Conservation (phyloP, 2,329 filamentous ascomycete species). For the Cercospora sesami region DNA sequence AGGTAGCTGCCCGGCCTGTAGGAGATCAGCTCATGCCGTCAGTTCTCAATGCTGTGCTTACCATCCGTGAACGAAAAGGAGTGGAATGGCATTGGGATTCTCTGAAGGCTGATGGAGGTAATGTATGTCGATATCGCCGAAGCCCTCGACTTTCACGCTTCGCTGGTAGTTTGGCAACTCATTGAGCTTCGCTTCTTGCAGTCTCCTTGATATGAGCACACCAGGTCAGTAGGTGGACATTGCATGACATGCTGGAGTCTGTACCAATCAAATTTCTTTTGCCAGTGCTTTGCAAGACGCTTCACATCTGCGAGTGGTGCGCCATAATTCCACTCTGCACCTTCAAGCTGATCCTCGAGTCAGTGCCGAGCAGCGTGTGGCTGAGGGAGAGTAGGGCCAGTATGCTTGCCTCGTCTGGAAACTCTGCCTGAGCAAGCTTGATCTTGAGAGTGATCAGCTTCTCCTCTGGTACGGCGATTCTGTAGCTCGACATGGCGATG, state of each 20-base stretch:
- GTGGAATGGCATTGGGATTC: constrained; percentile 57
- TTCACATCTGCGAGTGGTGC: constrained; percentile 61
- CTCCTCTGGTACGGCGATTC: constrained; percentile 54
- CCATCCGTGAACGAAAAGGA: constrained; percentile 69
- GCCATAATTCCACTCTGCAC: constrained; percentile 58
- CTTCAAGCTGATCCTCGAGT: constrained; percentile 40
- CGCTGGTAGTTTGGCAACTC: constrained; percentile 60
- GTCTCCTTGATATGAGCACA: constrained; percentile 36
- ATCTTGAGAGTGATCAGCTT: constrained; percentile 56
- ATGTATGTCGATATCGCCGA: constrained; percentile 62
- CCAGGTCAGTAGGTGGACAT: background rate
- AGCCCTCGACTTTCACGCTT: constrained; percentile 57
- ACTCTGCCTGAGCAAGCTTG: constrained; percentile 54
- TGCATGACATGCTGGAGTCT: too few relatives aligned
- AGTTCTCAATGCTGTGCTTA: background rate
- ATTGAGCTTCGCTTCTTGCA: constrained; percentile 61
- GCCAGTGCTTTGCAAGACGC: constrained; percentile 60
- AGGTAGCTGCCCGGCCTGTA: constrained; percentile 64
- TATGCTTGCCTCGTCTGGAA: constrained; percentile 25
- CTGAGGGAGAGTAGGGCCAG: too few relatives aligned
- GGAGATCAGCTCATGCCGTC: background rate
- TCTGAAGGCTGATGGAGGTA: constrained; percentile 61
- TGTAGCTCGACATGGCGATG: constrained; percentile 45
- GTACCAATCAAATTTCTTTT: constrained; percentile 58
- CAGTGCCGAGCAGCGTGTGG: background rate